These are phyloP conservation scores for Rauvolfia tetraphylla DNA, from an alignment of 257 asterid species.

Conservation along the genomic window DNA sequence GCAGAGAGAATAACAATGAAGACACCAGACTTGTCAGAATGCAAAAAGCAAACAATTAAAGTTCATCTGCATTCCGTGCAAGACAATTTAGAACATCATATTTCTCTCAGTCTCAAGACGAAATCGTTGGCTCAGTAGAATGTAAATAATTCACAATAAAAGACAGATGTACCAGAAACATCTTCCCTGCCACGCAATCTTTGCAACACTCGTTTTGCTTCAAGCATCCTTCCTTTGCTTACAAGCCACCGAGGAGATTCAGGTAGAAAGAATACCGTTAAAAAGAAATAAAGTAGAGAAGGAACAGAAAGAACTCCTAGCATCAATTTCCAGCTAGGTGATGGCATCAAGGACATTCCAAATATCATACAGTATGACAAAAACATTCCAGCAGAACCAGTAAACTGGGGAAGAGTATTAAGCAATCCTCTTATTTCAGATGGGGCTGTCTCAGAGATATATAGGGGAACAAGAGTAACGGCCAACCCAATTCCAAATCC, in stretches of 20 bases:
- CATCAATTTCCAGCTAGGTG: slow-evolving; percentile 27
- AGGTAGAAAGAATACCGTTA: slow-evolving; percentile 16
- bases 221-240: slow-evolving; percentile 28
- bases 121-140: not conserved
- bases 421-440: slow-evolving; percentile 23
- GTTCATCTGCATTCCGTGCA: not conserved
- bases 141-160: slow-evolving; percentile 4
- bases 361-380: slow-evolving; percentile 26
- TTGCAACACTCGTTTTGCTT: slow-evolving; percentile 27
- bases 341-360: slow-evolving; percentile 24
- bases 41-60: not conserved
- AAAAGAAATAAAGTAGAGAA: slow-evolving; percentile 13
- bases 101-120: not conserved
- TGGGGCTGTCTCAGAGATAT: slow-evolving; percentile 25
- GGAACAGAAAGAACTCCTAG: slow-evolving; percentile 24
- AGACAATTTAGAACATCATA: not conserved
- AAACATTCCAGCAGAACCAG: slow-evolving; percentile 24
- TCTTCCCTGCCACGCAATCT: slow-evolving; percentile 25
- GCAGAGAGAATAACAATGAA: not conserved
- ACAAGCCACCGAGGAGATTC: slow-evolving; percentile 32
- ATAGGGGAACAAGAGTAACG: slow-evolving; percentile 19
- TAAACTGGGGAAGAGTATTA: slow-evolving; percentile 25
- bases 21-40: not conserved
- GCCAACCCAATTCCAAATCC: slow-evolving; percentile 24
- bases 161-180: slow-evolving; percentile 21